These are phyloP conservation scores for Diplotaxis tenuifolia DNA, from an alignment of 345 rosid species.

Conservation along the genomic window DNA sequence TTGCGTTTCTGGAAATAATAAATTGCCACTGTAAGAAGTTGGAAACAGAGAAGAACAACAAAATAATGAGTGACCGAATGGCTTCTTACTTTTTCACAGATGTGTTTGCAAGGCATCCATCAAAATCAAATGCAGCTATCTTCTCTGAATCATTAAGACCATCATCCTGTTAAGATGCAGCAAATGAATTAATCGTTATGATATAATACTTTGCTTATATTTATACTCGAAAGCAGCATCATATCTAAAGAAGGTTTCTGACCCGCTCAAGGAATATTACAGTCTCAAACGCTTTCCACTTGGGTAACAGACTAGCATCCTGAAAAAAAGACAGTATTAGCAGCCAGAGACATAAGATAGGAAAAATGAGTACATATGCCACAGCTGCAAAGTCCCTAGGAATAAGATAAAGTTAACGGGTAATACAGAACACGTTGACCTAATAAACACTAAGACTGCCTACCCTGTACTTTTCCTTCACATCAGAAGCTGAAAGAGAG, in stretches of 20 bases:
- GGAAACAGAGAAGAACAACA: not conserved
- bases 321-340: slow-evolving; percentile 30
- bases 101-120: slow-evolving; percentile 91
- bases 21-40: not conserved
- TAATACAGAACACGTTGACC: not conserved
- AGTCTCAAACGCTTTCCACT: slow-evolving; percentile 96
- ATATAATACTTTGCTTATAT: not conserved
- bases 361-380: slow-evolving; percentile 4
- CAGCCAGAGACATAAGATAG: slow-evolving; percentile 8
- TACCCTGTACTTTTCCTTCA: slow-evolving; percentile 76
- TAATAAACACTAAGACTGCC: not conserved
- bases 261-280: slow-evolving; percentile 82
- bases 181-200: not conserved
- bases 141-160: slow-evolving; percentile 73
- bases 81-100: slow-evolving; percentile 65
- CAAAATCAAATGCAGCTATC: slow-evolving; percentile 97
- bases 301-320: slow-evolving; percentile 68
- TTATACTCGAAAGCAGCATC: not conserved
- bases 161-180: slow-evolving; percentile 54
- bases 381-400: slow-evolving; percentile 10
- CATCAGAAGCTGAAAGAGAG: slow-evolving; percentile 55
- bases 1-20: not conserved
- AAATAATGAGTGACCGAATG: not conserved
- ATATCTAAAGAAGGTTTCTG: slow-evolving; percentile 31
- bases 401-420: not conserved